Percentiles rank a stretch among this genome's conserved stretches.
phyloP scores from a whole-genome alignment of 805 yeast genomes.

The Naumovozyma dairenensis region DNA sequence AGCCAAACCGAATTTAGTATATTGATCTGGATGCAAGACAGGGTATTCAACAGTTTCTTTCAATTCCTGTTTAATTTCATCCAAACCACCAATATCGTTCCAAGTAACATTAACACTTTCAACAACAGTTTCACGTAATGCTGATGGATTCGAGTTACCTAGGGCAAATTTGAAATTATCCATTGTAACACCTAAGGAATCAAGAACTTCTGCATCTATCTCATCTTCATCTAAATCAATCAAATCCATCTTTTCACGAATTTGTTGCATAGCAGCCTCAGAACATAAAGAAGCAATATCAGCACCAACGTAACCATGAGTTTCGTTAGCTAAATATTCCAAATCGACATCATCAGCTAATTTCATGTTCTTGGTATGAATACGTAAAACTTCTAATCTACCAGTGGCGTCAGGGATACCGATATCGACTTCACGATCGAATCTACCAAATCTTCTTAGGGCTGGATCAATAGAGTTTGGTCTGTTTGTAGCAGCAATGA shows the following conservation, averaged over 20 bases:
- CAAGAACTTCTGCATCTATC: slow-evolving; percentile 93
- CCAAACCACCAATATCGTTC: slow-evolving; percentile 99
- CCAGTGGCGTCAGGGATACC: slow-evolving; percentile 98
- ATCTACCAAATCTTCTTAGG: slow-evolving; percentile 80
- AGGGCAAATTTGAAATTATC: slow-evolving; percentile 96
- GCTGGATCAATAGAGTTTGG: slow-evolving; percentile 71
- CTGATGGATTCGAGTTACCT: slow-evolving; percentile 97
- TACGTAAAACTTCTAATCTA: slow-evolving; percentile 90
- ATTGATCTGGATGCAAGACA: slow-evolving; percentile 96
- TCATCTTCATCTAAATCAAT: slow-evolving; percentile 45
- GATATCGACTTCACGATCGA: slow-evolving; percentile 82
- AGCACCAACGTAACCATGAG: slow-evolving; percentile 99
- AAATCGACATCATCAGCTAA: slow-evolving; percentile 89
- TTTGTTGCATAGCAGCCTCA: slow-evolving; percentile 99
- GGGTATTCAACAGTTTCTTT: slow-evolving; percentile 99
- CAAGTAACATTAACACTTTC: slow-evolving; percentile 97
- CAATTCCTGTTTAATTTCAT: slow-evolving; percentile 89
- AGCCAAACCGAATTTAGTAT: slow-evolving; percentile 93
- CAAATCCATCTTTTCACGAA: slow-evolving; percentile 97
- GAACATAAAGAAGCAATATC: slow-evolving; percentile 97
- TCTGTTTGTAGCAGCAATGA: slow-evolving; percentile 90
- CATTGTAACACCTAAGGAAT: slow-evolving; percentile 96
- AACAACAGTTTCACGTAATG: slow-evolving; percentile 97
- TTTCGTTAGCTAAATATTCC: slow-evolving; percentile 91
- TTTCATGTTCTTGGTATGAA: slow-evolving; percentile 98